Percentiles rank a stretch among this genome's conserved stretches.
These are phyloP conservation scores for Verbena officinalis DNA, from an alignment of 257 asterid species.

Conservation along the genomic window DNA sequence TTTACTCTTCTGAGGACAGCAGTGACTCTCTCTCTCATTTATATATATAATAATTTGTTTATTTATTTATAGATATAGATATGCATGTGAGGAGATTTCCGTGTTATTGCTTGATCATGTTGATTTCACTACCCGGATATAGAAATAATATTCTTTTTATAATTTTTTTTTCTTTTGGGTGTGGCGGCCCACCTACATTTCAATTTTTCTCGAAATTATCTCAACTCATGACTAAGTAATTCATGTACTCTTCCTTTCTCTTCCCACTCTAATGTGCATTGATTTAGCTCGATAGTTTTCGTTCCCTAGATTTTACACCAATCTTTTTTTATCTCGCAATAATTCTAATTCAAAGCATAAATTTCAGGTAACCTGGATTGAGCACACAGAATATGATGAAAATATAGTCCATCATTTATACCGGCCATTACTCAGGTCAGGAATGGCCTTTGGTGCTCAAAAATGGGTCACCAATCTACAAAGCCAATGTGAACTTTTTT, in stretches of 20 bases:
- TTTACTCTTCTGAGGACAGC: too few species aligned
- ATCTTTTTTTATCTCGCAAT: background rate
- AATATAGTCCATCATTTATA: conserved; percentile 51
- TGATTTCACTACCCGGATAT: background rate
- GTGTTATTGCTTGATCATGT: background rate
- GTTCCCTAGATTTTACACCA: background rate
- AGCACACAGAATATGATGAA: conserved; percentile 76
- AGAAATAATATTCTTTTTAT: background rate
- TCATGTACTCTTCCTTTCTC: background rate
- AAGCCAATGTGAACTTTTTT: conserved; percentile 62
- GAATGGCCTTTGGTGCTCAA: conserved; percentile 80
- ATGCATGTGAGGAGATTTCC: background rate
- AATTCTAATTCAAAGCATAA: background rate
- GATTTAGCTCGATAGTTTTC: too few species aligned
- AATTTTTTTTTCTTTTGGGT: too few species aligned
- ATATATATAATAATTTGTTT: too few species aligned
- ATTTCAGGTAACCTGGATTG: conserved; percentile 85
- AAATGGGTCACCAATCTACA: conserved; percentile 75
- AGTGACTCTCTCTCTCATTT: background rate
- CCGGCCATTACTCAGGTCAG: conserved; percentile 72
- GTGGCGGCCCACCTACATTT: background rate
- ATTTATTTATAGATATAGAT: too few species aligned
- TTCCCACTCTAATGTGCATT: background rate
- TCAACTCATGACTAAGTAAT: background rate
- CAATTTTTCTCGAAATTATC: background rate